A percentile compares a stretch with the other conserved stretches of the same genome.
phyloP scores from a whole-genome alignment of 257 asterid genomes.

The Jacaranda copaia region DNA sequence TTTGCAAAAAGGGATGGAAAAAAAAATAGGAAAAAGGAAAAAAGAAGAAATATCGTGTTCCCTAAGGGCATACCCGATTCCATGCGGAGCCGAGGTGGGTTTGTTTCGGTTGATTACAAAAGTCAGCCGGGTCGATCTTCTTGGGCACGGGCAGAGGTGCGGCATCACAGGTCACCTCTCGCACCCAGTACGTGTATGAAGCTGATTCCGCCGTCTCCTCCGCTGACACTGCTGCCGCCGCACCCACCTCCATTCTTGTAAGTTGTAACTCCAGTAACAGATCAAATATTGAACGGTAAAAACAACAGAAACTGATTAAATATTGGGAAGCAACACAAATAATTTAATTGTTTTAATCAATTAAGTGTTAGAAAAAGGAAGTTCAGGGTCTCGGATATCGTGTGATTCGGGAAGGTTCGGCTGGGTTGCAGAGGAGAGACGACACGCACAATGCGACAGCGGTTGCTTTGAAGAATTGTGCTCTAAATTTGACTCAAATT shows the following conservation, averaged over 20 bases:
- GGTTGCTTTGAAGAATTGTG: slow-evolving; percentile 27
- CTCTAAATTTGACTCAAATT: slow-evolving; percentile 37
- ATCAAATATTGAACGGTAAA: slow-evolving; percentile 12
- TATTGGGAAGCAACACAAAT: not conserved
- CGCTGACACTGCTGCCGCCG: slow-evolving; percentile 44
- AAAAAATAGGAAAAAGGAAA: too few relatives aligned
- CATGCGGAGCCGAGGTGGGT: slow-evolving; percentile 73
- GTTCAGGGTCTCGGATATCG: not conserved
- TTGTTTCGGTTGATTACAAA: slow-evolving; percentile 43
- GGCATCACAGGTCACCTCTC: slow-evolving; percentile 59
- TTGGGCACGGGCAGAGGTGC: slow-evolving; percentile 67
- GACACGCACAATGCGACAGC: not conserved
- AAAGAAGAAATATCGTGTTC: not conserved
- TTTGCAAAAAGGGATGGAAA: not conserved
- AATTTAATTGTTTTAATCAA: not conserved
- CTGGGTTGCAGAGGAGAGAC: not conserved
- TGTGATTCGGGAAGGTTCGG: slow-evolving; percentile 42
- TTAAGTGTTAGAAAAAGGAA: not conserved
- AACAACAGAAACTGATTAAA: not conserved
- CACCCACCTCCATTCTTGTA: slow-evolving; percentile 58
- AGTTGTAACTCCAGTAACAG: slow-evolving; percentile 11
- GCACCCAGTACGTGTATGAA: slow-evolving; percentile 70
- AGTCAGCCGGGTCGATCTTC: slow-evolving; percentile 60
- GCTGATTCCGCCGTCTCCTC: slow-evolving; percentile 46
- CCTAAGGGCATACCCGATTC: slow-evolving; percentile 57